Conservation (phyloP, 1,284 basidiomycete genomes). For the Gomphus bonarii region DNA sequence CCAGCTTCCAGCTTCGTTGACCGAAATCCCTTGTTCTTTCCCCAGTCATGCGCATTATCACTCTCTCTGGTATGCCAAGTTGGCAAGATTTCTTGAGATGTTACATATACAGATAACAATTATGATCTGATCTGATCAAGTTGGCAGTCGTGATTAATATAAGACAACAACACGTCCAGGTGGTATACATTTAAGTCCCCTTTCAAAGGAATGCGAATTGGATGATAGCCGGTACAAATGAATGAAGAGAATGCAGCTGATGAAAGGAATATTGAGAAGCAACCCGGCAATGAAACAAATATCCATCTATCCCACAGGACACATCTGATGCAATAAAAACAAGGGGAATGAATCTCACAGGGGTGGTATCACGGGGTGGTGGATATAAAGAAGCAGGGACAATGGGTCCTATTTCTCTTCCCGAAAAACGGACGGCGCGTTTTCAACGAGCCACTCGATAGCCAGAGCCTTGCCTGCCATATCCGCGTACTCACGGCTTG, state of each 20-base stretch:
- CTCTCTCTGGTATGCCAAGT: not conserved
- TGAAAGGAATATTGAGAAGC: not conserved
- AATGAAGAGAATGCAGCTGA: not conserved
- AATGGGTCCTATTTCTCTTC: constrained; percentile 1
- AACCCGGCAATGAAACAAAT: not conserved
- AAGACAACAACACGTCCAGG: not conserved
- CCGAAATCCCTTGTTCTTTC: not conserved
- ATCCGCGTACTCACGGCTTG: constrained; percentile 86
- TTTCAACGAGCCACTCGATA: constrained; percentile 87
- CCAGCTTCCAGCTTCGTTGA: constrained; percentile 64
- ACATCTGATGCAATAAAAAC: constrained; percentile 4
- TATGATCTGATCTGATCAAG: not conserved
- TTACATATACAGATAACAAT: not conserved
- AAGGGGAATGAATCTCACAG: not conserved
- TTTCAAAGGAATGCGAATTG: not conserved
- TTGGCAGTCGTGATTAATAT: not conserved
- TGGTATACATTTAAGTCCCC: not conserved
- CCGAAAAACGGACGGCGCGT: constrained; percentile 59
- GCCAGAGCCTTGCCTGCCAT: constrained; percentile 94
- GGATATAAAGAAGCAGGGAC: not conserved
- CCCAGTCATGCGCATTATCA: not conserved
- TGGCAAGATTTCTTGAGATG: not conserved
- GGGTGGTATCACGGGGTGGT: not conserved
- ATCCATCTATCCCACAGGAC: constrained; percentile 3
- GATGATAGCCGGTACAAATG: not conserved